A percentile compares a stretch with the other conserved stretches of the same genome.
Evolutionary conservation across 495 filamentous ascomycete species (phyloP).

Genomic region (Aspergillus conjunctus): DNA sequence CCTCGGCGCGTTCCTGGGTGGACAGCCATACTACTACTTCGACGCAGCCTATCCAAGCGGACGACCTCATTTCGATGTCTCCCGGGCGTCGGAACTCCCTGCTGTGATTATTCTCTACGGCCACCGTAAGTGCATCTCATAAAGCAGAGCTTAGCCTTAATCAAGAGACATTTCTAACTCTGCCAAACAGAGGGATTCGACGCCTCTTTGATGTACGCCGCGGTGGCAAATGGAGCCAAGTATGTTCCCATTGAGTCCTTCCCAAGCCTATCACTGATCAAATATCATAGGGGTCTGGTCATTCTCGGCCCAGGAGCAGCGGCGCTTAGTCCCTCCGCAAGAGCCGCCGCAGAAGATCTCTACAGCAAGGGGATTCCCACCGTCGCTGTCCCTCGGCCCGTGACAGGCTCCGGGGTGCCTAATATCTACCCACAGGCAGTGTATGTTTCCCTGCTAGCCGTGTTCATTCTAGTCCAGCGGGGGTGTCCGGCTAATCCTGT

Average conservation of each 20-base stretch:
- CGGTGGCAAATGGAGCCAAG: constrained; percentile 9
- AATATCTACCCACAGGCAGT: constrained; percentile 1
- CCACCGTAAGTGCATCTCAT: constrained; percentile 3
- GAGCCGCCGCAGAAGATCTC: constrained; percentile 2
- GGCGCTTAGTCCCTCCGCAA: background rate
- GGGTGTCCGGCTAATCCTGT: background rate
- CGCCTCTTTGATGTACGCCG: constrained; percentile 8
- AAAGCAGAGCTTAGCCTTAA: background rate
- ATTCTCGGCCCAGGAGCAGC: constrained; percentile 2
- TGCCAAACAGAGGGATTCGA: constrained; percentile 5
- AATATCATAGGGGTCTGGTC: constrained; percentile 1
- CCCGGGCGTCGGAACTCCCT: background rate
- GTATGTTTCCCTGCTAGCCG: background rate
- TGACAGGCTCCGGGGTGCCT: constrained; percentile 1
- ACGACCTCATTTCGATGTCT: constrained; percentile 6
- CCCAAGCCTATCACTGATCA: background rate
- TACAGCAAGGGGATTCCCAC: background rate
- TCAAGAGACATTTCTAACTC: too few species aligned
- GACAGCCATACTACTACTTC: constrained; percentile 12
- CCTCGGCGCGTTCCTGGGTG: constrained; percentile 5
- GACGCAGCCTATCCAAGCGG: background rate
- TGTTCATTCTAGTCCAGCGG: background rate
- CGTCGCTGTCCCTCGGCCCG: background rate
- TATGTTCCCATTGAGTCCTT: background rate
- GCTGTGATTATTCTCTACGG: constrained; percentile 11